Conservation (phyloP, 2,329 filamentous ascomycete species). For the Cytospora paraplurivora region DNA sequence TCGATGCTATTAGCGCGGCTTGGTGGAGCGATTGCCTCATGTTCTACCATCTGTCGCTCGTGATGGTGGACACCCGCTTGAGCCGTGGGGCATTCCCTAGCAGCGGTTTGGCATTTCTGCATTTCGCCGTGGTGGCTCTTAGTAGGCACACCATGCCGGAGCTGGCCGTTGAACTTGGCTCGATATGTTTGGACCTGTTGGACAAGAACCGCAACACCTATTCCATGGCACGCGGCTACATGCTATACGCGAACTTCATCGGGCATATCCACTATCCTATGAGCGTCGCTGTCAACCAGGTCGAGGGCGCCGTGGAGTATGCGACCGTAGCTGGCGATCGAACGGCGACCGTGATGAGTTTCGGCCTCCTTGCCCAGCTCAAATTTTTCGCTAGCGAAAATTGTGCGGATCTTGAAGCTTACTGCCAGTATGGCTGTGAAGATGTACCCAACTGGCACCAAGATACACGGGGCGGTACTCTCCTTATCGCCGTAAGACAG, state of each 20-base stretch:
- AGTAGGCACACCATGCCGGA: conserved; percentile 71
- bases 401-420: conserved; percentile 67
- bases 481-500: conserved; percentile 68
- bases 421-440: conserved; percentile 71
- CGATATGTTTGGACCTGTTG: conserved; percentile 64
- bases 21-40: conserved; percentile 73
- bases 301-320: conserved; percentile 68
- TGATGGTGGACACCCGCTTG: conserved; percentile 68
- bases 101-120: conserved; percentile 67
- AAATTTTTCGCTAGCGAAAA: conserved; percentile 72
- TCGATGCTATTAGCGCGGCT: conserved; percentile 69
- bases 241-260: conserved; percentile 69
- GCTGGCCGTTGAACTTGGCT: conserved; percentile 66
- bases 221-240: conserved; percentile 68
- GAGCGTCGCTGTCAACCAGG: conserved; percentile 56
- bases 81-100: conserved; percentile 67
- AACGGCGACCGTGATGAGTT: conserved; percentile 70
- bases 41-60: conserved; percentile 72
- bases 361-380: conserved; percentile 67
- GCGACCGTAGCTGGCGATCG: conserved; percentile 69
- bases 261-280: conserved; percentile 70
- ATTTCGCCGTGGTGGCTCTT: conserved; percentile 68
- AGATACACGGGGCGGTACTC: conserved; percentile 70
- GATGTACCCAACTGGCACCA: conserved; percentile 73
- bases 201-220: conserved; percentile 65